Evolutionary conservation across 202 grass and related monocot genomes (phyloP).

Genomic region (Dendrocalamus latiflorus): DNA sequence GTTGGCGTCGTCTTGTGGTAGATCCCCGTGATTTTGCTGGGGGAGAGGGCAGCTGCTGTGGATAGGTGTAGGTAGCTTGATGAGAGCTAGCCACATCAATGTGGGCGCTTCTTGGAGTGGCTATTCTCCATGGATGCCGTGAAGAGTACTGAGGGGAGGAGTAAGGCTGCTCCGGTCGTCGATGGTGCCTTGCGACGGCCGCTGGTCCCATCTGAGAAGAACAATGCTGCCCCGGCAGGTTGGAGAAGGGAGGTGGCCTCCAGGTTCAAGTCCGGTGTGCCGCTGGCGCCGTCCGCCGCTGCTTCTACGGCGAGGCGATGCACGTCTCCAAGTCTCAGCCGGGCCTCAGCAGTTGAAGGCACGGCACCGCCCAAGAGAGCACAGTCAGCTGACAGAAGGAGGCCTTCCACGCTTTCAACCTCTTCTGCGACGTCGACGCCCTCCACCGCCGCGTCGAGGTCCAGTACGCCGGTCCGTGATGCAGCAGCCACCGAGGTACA

Average conservation of each 20-base stretch:
- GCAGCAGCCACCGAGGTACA: conserved; percentile 27
- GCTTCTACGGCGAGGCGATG: conserved; percentile 29
- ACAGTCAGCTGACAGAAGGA: conserved; percentile 53
- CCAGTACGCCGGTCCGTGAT: conserved; percentile 33
- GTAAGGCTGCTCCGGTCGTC: conserved; percentile 1
- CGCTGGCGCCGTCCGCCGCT: neutral
- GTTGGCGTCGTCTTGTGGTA: conserved; percentile 39
- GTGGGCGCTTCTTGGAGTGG: conserved; percentile 26
- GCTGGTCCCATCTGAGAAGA: conserved; percentile 63
- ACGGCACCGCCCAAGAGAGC: conserved; percentile 34
- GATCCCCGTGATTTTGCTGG: conserved; percentile 27
- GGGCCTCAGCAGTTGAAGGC: neutral
- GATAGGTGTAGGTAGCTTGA: neutral
- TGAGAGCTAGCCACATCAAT: conserved; percentile 29
- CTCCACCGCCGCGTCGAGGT: conserved; percentile 23
- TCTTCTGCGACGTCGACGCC: too few species aligned
- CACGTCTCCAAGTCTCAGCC: conserved; percentile 22
- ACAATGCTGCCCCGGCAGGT: conserved; percentile 13
- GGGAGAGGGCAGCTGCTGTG: neutral
- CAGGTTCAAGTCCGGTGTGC: conserved; percentile 41
- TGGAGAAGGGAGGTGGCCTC: conserved; percentile 31
- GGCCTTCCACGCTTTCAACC: conserved; percentile 21
- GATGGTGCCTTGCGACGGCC: conserved; percentile 32
- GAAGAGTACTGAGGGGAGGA: neutral
- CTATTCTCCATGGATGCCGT: conserved; percentile 38